Evolutionary conservation across 148 eudicot species (phyloP).

Genomic region (Selenicereus undatus): DNA sequence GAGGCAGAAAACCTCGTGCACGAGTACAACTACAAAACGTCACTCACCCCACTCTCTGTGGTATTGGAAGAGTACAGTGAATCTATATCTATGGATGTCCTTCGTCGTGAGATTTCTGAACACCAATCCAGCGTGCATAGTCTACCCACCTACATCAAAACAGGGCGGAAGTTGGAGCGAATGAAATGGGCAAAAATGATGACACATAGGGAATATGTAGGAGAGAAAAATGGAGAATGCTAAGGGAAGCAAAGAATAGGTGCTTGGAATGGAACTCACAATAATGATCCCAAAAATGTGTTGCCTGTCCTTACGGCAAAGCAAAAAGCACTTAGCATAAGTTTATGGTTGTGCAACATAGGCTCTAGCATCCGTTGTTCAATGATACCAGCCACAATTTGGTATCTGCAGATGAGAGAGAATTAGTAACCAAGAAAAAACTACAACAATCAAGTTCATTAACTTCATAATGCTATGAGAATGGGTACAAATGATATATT

Average conservation of each 20-base stretch:
- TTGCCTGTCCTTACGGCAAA: constrained; percentile 90
- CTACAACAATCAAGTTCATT: not conserved
- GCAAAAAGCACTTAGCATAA: constrained; percentile 73
- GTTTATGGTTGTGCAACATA: constrained; percentile 70
- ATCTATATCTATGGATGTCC: constrained; percentile 29
- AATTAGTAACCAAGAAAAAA: not conserved
- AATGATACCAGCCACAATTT: constrained; percentile 71
- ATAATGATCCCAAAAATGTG: constrained; percentile 86
- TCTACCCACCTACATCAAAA: constrained; percentile 76
- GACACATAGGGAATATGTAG: not conserved
- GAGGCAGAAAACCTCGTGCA: constrained; percentile 15
- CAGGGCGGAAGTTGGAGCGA: not conserved
- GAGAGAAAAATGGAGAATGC: not conserved
- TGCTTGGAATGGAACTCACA: constrained; percentile 46
- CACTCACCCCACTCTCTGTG: constrained; percentile 9
- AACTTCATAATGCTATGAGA: not conserved
- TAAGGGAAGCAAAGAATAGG: not conserved
- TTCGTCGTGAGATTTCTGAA: constrained; percentile 55
- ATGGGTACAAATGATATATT: not conserved
- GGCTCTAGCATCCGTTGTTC: constrained; percentile 90
- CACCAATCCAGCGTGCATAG: constrained; percentile 77
- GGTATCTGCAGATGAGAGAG: constrained; percentile 52
- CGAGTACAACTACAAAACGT: not conserved
- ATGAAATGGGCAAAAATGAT: not conserved
- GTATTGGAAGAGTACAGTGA: not conserved